phyloP scores from a whole-genome alignment of 208 protist genomes.

The Leishmania martiniquensis region DNA sequence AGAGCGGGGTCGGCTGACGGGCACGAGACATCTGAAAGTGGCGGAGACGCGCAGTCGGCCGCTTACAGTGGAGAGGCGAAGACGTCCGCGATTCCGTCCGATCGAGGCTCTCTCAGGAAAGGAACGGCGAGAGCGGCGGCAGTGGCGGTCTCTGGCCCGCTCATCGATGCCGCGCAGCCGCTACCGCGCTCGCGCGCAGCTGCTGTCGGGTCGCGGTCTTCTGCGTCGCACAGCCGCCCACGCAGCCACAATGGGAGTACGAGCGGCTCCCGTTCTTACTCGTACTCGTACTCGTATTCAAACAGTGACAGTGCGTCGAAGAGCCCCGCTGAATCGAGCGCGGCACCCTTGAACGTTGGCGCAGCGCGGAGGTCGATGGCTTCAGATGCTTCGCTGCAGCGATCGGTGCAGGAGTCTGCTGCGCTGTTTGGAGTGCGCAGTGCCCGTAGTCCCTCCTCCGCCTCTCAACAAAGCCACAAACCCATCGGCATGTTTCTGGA shows the following conservation, averaged over 20 bases:
- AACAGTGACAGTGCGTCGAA: not conserved
- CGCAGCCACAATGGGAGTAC: slow-evolving; percentile 12
- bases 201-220: not conserved
- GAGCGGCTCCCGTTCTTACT: slow-evolving; percentile 25
- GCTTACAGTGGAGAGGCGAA: not conserved
- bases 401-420: slow-evolving; percentile 1
- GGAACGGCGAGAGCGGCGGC: not conserved
- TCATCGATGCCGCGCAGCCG: not conserved
- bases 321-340: not conserved
- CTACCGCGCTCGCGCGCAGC: not conserved
- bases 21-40: not conserved
- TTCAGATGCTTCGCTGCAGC: not conserved
- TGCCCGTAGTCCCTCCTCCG: slow-evolving; percentile 1
- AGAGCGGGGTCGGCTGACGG: not conserved
- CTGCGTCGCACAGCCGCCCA: not conserved
- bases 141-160: not conserved
- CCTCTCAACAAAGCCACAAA: slow-evolving; percentile 3
- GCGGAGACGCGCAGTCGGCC: not conserved
- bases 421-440: not conserved
- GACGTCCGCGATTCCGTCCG: not conserved
- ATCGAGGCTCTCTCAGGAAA: not conserved
- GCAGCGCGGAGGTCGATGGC: not conserved
- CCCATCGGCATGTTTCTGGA: slow-evolving; percentile 4
- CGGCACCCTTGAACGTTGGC: not conserved
- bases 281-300: slow-evolving; percentile 33